Conservation (phyloP, 306 rosid species). For the Sphenostylis stenocarpa region DNA sequence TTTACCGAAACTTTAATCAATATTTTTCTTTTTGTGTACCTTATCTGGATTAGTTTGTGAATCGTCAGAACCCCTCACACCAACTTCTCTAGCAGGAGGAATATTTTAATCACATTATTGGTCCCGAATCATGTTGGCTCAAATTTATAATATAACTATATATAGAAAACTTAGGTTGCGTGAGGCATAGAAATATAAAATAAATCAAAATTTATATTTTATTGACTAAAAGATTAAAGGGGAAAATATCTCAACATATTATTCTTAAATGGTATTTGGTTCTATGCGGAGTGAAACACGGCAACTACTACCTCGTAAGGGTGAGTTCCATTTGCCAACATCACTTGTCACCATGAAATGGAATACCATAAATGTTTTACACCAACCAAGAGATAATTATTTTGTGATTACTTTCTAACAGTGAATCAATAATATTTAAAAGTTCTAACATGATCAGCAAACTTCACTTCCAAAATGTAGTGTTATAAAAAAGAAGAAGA, state of each 20-base stretch:
- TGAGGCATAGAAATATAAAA: neutral
- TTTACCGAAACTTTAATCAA: neutral
- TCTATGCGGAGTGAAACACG: neutral
- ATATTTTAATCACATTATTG: neutral
- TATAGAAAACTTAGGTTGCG: neutral
- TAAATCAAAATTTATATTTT: neutral
- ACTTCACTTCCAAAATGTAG: too few relatives aligned
- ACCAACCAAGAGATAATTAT: neutral
- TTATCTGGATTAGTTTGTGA: neutral
- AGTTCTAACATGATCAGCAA: neutral
- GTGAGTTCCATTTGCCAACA: neutral
- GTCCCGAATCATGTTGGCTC: neutral
- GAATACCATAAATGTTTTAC: neutral
- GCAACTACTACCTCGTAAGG: neutral
- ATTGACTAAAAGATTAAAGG: neutral
- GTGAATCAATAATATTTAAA: neutral
- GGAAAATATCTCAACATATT: neutral
- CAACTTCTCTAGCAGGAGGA: neutral
- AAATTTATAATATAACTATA: neutral
- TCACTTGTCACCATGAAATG: neutral
- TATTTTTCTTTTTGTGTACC: neutral
- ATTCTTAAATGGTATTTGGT: neutral
- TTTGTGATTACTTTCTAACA: neutral
- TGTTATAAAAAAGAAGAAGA: too few relatives aligned
- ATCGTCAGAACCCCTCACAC: neutral